Conservation (phyloP, 1,284 basidiomycete species). For the Lentinula novae-zelandiae region DNA sequence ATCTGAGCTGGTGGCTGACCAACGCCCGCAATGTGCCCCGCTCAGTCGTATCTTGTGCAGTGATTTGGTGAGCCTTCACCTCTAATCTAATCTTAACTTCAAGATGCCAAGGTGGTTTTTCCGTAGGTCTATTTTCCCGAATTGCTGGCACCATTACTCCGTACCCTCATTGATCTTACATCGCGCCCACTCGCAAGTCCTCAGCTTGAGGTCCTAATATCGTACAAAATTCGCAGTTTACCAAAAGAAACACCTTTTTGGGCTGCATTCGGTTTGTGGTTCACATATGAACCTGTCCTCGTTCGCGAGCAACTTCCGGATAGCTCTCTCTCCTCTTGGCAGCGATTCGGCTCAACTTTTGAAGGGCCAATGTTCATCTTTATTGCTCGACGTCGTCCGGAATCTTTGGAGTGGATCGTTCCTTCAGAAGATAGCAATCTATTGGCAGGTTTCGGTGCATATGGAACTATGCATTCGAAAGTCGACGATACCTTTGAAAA, state of each 20-base stretch:
- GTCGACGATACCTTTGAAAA: constrained; percentile 67
- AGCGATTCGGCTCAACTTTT: constrained; percentile 33
- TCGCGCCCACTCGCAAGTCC: constrained; percentile 37
- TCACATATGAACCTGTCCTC: constrained; percentile 64
- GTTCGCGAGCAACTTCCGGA: constrained; percentile 18
- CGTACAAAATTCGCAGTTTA: constrained; percentile 78
- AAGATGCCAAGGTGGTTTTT: constrained; percentile 4
- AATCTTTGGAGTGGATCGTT: constrained; percentile 54
- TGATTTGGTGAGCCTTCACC: constrained; percentile 55
- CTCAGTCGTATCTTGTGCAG: constrained; percentile 71
- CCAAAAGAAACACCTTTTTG: constrained; percentile 79
- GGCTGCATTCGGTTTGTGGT: constrained; percentile 82
- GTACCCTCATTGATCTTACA: constrained; percentile 64
- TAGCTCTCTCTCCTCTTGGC: constrained; percentile 27
- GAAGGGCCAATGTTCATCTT: constrained; percentile 59
- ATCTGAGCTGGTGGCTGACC: constrained; percentile 22
- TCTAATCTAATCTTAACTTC: neutral
- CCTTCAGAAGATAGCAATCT: constrained; percentile 51
- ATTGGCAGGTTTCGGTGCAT: constrained; percentile 50
- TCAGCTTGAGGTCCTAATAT: constrained; percentile 44
- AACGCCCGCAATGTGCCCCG: constrained; percentile 10
- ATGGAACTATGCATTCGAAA: constrained; percentile 38
- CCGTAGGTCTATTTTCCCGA: constrained; percentile 72
- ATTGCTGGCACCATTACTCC: constrained; percentile 65
- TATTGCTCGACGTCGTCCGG: constrained; percentile 49